Percentiles rank a stretch among this genome's conserved stretches.
phyloP scores from a whole-genome alignment of 495 filamentous ascomycete species.

The Tuber microsphaerosporum region DNA sequence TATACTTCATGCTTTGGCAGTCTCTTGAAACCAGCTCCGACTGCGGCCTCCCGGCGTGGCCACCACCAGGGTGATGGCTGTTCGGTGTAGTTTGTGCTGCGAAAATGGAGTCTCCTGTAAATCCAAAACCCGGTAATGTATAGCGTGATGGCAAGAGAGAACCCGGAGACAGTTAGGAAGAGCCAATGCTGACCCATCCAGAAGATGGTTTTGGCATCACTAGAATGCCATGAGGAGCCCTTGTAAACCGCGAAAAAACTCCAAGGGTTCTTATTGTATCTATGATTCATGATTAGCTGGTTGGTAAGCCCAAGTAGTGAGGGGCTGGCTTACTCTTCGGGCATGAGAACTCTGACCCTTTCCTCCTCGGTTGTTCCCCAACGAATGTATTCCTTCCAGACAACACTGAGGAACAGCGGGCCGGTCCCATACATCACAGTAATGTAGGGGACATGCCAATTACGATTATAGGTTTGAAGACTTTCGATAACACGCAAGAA shows the following conservation, averaged over 20 bases:
- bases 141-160: slow-evolving; percentile 47
- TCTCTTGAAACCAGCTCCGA: slow-evolving; percentile 31
- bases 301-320: neutral
- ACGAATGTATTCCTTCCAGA: slow-evolving; percentile 71
- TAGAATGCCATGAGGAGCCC: slow-evolving; percentile 70
- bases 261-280: slow-evolving; percentile 65
- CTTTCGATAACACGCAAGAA: slow-evolving; percentile 66
- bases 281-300: slow-evolving; percentile 54
- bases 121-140: slow-evolving; percentile 28
- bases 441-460: slow-evolving; percentile 76
- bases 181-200: slow-evolving; percentile 77
- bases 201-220: slow-evolving; percentile 68
- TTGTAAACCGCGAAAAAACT: slow-evolving; percentile 70
- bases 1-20: slow-evolving; percentile 37
- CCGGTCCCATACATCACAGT: slow-evolving; percentile 85
- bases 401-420: slow-evolving; percentile 72
- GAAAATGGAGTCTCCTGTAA: slow-evolving; percentile 29
- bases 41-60: slow-evolving; percentile 28
- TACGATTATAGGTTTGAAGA: slow-evolving; percentile 62
- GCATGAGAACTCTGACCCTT: slow-evolving; percentile 42
- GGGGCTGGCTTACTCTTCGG: slow-evolving; percentile 37
- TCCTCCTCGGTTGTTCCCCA: slow-evolving; percentile 35
- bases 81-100: slow-evolving; percentile 22
- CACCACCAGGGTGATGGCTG: slow-evolving; percentile 26
- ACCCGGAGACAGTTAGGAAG: slow-evolving; percentile 59